Evolutionary conservation across 176 grass and related monocot genomes (phyloP).

Genomic region (Triticum urartu): DNA sequence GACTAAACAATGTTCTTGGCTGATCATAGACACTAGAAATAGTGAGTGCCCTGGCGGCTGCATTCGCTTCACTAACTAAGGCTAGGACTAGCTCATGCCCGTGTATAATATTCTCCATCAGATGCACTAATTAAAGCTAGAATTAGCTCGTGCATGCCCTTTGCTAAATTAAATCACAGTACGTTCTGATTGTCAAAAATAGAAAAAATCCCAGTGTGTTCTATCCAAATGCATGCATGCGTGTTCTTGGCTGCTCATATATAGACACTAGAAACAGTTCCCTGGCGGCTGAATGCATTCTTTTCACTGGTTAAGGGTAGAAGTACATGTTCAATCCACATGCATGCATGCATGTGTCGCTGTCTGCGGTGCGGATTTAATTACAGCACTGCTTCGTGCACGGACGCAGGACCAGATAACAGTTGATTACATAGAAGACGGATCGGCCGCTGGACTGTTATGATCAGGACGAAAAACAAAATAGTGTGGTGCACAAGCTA

Average conservation of each 20-base stretch:
- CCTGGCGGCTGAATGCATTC: background rate
- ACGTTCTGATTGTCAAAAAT: no score
- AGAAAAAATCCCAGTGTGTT: no score
- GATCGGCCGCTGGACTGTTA: background rate
- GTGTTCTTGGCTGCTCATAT: background rate
- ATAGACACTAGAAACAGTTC: background rate
- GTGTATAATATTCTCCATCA: background rate
- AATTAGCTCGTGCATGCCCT: no score
- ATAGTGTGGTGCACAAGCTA: background rate
- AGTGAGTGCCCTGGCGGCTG: background rate
- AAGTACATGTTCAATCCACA: background rate
- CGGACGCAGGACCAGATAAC: background rate
- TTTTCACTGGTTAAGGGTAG: background rate
- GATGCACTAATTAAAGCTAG: background rate
- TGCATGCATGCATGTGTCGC: background rate
- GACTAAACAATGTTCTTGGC: conserved; percentile 15
- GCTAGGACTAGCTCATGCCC: background rate
- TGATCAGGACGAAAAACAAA: background rate
- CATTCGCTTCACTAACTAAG: background rate
- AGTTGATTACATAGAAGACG: background rate
- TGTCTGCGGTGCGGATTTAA: background rate
- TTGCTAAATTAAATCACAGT: no score
- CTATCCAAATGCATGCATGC: no score
- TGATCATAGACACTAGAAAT: background rate
- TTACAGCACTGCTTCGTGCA: background rate